Percentiles rank a stretch among this genome's conserved stretches.
phyloP scores from a whole-genome alignment of 2,329 filamentous ascomycete genomes.

The Ophiostoma australiae region DNA sequence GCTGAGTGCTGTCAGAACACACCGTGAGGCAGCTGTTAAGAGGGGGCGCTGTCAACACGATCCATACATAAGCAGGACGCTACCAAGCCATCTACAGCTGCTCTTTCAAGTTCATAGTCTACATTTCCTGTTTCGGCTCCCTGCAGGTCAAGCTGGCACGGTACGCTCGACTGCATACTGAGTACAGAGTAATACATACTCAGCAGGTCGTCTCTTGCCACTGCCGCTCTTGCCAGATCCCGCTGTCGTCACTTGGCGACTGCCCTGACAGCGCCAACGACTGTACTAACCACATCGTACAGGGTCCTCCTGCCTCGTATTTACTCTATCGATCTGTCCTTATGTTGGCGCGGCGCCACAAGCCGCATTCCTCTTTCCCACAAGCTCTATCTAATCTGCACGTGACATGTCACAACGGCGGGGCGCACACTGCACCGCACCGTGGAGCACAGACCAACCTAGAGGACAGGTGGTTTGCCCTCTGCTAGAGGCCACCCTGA shows the following conservation, averaged over 20 bases:
- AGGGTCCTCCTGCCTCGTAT: neutral
- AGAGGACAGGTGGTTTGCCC: slow-evolving; percentile 27
- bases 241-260: neutral
- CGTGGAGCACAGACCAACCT: slow-evolving; percentile 22
- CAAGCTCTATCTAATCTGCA: neutral
- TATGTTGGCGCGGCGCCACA: neutral
- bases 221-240: neutral
- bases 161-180: too few species aligned
- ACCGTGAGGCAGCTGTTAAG: too few species aligned
- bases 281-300: neutral
- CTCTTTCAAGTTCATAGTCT: too few species aligned
- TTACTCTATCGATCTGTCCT: neutral
- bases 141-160: too few species aligned
- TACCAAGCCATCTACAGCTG: too few species aligned
- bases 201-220: neutral
- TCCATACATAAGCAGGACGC: too few species aligned
- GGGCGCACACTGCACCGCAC: slow-evolving; percentile 9
- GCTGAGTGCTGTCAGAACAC: too few species aligned
- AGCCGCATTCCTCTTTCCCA: neutral
- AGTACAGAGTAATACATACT: too few species aligned
- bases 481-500: neutral
- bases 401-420: slow-evolving; percentile 9
- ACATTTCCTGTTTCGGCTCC: too few species aligned
- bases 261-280: neutral
- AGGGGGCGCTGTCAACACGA: too few species aligned